Evolutionary conservation across 257 asterid species (phyloP).

Genomic region (Solanum etuberosum): DNA sequence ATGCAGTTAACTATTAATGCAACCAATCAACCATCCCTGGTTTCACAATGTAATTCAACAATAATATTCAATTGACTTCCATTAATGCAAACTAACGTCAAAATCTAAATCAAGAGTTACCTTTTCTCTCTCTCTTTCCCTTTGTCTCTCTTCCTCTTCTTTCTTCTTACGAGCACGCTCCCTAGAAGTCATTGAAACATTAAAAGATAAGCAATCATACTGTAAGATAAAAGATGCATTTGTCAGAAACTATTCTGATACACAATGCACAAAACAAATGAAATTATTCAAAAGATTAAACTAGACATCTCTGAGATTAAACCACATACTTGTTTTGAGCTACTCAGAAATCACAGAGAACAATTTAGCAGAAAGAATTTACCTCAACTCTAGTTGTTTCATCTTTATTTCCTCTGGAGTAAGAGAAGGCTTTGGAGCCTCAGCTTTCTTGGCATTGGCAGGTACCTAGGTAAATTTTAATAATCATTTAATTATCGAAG

Average conservation of each 20-base stretch:
- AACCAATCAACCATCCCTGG: not conserved
- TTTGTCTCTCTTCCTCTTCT: constrained; percentile 89
- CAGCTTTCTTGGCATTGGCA: constrained; percentile 39
- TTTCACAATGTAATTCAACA: not conserved
- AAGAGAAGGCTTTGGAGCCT: constrained; percentile 58
- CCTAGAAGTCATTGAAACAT: constrained; percentile 24
- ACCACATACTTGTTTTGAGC: not conserved
- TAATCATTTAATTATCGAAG: not conserved
- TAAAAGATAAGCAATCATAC: not conserved
- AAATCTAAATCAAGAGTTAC: constrained; percentile 17
- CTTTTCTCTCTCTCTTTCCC: constrained; percentile 86
- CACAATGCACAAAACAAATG: not conserved
- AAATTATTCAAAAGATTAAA: not conserved
- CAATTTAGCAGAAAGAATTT: not conserved
- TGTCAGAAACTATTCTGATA: not conserved
- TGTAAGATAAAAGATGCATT: not conserved
- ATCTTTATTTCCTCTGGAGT: constrained; percentile 74
- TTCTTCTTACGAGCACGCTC: constrained; percentile 92
- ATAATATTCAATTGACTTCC: not conserved
- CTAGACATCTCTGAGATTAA: not conserved
- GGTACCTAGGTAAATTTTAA: constrained; percentile 43
- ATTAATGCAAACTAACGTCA: not conserved
- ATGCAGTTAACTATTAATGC: not conserved
- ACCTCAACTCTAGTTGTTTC: constrained; percentile 75
- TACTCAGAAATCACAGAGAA: not conserved